These are phyloP conservation scores for Penicillium sclerotiorum DNA, from an alignment of 2,329 filamentous ascomycete genomes.

Conservation along the genomic window DNA sequence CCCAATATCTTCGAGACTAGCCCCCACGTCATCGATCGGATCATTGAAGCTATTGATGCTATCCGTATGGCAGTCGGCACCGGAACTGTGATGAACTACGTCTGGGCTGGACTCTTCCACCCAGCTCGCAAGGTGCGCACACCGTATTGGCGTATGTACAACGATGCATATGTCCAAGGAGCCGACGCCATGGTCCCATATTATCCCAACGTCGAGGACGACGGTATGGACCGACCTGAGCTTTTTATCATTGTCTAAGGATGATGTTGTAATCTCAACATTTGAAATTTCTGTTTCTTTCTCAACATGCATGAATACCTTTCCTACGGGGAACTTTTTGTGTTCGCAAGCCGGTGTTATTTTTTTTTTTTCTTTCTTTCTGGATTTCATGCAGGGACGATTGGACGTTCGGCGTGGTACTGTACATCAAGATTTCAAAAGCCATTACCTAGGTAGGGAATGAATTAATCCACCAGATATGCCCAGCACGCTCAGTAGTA, in stretches of 20 bases:
- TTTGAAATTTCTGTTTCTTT: slow-evolving; percentile 13
- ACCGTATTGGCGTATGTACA: slow-evolving; percentile 96
- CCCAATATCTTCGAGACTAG: slow-evolving; percentile 98
- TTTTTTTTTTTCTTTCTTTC: slow-evolving; percentile 4
- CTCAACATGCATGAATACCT: slow-evolving; percentile 25
- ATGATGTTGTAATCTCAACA: slow-evolving; percentile 17
- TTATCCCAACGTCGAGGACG: slow-evolving; percentile 84
- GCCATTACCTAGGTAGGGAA: no score
- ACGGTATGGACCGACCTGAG: slow-evolving; percentile 76
- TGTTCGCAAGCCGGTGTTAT: slow-evolving; percentile 24
- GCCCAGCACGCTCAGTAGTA: no score
- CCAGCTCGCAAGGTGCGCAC: slow-evolving; percentile 90
- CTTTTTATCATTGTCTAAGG: slow-evolving; percentile 76
- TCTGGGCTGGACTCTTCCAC: slow-evolving; percentile 97
- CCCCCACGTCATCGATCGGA: slow-evolving; percentile 96
- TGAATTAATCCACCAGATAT: slow-evolving; percentile 3
- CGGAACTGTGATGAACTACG: slow-evolving; percentile 93
- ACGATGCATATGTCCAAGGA: slow-evolving; percentile 91
- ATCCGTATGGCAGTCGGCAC: slow-evolving; percentile 91
- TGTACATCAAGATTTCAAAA: slow-evolving; percentile 28
- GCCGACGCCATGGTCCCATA: slow-evolving; percentile 97
- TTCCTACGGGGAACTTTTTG: slow-evolving; percentile 16
- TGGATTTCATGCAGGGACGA: slow-evolving; percentile 23
- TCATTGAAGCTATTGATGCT: slow-evolving; percentile 96
- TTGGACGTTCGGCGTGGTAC: slow-evolving; percentile 26